phyloP scores from a whole-genome alignment of 140 eudicot genomes.

The Ambrosia hybrid region DNA sequence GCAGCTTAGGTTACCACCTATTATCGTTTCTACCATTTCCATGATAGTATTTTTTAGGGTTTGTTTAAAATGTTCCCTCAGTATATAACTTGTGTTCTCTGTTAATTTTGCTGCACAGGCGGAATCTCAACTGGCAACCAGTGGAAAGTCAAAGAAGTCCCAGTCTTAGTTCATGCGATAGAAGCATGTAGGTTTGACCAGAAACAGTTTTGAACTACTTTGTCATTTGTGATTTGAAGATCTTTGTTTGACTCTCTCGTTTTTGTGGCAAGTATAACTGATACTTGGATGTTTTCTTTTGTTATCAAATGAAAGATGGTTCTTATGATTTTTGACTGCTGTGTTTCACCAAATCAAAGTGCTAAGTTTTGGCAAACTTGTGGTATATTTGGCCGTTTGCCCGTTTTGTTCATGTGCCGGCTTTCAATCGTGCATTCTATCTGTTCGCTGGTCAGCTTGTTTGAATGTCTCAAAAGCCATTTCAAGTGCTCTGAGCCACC shows the following conservation, averaged over 20 bases:
- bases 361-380: no score
- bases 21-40: not conserved
- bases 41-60: no score
- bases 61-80: no score
- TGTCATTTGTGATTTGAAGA: constrained; percentile 7
- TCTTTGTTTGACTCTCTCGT: not conserved
- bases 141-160: constrained; percentile 31
- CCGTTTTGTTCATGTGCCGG: not conserved
- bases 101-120: constrained; percentile 4
- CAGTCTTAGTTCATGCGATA: constrained; percentile 2
- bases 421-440: not conserved
- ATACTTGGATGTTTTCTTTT: not conserved
- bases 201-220: constrained; percentile 13
- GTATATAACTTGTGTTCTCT: not conserved
- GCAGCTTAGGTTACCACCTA: not conserved
- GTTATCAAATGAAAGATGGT: not conserved
- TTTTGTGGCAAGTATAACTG: not conserved
- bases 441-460: no score
- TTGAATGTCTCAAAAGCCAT: no score
- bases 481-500: no score
- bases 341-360: not conserved
- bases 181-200: constrained; percentile 6
- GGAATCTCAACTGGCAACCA: constrained; percentile 26
- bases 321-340: not conserved
- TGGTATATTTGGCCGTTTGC: no score